These are phyloP conservation scores for Viridothelium virens DNA, from an alignment of 495 filamentous ascomycete species.

Conservation along the genomic window DNA sequence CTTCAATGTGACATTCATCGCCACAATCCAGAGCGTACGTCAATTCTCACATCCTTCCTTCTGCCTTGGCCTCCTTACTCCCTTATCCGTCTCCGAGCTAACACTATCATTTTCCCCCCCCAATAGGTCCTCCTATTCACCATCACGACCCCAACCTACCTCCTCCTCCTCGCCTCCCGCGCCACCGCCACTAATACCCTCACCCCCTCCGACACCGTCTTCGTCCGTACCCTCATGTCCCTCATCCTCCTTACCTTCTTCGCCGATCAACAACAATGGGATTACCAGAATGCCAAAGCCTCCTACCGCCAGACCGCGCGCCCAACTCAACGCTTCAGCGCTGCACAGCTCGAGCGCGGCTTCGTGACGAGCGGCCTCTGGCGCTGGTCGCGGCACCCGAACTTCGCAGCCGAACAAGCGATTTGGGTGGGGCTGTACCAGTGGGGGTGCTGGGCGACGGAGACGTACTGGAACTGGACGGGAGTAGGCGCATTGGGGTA, in stretches of 20 bases:
- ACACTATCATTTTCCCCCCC: constrained; percentile 10
- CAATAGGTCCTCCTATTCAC: constrained; percentile 54
- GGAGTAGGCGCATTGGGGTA: constrained; percentile 61
- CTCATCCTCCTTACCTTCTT: constrained; percentile 69
- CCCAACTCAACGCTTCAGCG: constrained; percentile 51
- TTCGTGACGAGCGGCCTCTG: constrained; percentile 83
- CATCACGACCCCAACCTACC: constrained; percentile 75
- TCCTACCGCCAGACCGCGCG: constrained; percentile 61
- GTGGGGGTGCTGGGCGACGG: constrained; percentile 71
- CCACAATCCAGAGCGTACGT: constrained; percentile 68
- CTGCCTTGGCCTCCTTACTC: constrained; percentile 5
- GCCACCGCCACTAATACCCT: constrained; percentile 32
- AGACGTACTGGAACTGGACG: constrained; percentile 69
- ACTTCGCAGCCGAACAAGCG: constrained; percentile 86
- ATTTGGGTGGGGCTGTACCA: constrained; percentile 83
- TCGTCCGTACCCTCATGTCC: constrained; percentile 57
- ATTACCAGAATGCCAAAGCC: constrained; percentile 74
- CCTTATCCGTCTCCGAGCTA: constrained; percentile 4
- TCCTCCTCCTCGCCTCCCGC: constrained; percentile 56
- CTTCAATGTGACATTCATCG: constrained; percentile 84
- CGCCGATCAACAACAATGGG: constrained; percentile 93
- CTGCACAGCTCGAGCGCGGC: constrained; percentile 80
- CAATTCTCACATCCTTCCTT: constrained; percentile 15
- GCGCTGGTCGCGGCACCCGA: constrained; percentile 82
- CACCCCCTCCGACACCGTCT: constrained; percentile 55